Evolutionary conservation across 768 basidiomycete species (phyloP).

Genomic region (Phlebiopsis flavidoalba): DNA sequence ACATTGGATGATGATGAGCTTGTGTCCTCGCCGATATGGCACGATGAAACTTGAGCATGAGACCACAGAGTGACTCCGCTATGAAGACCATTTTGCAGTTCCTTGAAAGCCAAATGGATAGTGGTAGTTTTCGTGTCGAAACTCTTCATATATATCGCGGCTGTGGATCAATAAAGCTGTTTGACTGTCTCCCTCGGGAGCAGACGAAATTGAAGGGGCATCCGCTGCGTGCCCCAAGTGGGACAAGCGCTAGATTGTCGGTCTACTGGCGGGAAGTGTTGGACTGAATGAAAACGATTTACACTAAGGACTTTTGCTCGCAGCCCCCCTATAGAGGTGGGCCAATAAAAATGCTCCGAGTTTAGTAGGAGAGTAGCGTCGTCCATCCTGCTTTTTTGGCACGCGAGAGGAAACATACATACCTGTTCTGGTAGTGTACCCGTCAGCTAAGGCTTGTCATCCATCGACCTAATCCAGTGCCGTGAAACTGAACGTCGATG

Average conservation of each 20-base stretch:
- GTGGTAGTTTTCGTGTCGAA: conserved; percentile 95
- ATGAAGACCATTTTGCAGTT: conserved; percentile 99
- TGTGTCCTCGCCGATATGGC: conserved; percentile 92
- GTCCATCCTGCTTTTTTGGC: conserved; percentile 3
- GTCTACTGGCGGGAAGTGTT: neutral
- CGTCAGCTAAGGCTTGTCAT: conserved; percentile 80
- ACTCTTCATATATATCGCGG: conserved; percentile 66
- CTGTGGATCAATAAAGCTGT: neutral
- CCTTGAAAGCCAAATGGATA: conserved; percentile 86
- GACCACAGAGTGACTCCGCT: conserved; percentile 96
- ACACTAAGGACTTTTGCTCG: neutral
- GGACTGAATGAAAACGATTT: neutral
- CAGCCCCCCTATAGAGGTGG: neutral
- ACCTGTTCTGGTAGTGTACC: conserved; percentile 98
- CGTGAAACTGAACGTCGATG: conserved; percentile 95
- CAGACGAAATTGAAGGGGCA: conserved; percentile 4
- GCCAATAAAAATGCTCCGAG: neutral
- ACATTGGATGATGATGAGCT: conserved; percentile 99
- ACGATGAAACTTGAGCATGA: conserved; percentile 94
- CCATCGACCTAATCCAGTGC: conserved; percentile 97
- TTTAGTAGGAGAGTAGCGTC: no score
- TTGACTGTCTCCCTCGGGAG: neutral
- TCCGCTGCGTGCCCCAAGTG: conserved; percentile 2
- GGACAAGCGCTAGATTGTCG: neutral
- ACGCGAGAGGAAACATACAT: conserved; percentile 22